A percentile compares a stretch with the other conserved stretches of the same genome.
Conservation (phyloP, 202 grass and related monocot genomes). For the Zoysia matrella region DNA sequence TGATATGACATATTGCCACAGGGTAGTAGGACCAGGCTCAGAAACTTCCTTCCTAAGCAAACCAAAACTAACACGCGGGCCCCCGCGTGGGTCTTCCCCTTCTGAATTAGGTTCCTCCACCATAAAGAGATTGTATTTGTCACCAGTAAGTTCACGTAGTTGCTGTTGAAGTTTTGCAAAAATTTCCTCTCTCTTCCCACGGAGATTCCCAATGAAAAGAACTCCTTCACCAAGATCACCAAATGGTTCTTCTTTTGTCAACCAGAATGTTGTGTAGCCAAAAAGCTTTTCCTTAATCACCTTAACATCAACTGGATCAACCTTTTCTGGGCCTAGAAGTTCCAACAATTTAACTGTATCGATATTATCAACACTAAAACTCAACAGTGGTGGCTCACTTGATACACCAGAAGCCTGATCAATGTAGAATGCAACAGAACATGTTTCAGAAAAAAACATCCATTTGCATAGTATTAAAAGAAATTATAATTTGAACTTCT, state of each 20-base stretch:
- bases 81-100: slow-evolving; percentile 86
- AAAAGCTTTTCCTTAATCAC: slow-evolving; percentile 95
- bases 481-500: slow-evolving; percentile 19
- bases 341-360: slow-evolving; percentile 93
- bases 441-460: slow-evolving; percentile 41
- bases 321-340: slow-evolving; percentile 92
- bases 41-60: slow-evolving; percentile 96
- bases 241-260: slow-evolving; percentile 97
- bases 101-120: slow-evolving; percentile 96
- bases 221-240: slow-evolving; percentile 95
- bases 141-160: slow-evolving; percentile 76
- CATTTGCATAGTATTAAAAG: slow-evolving; percentile 12
- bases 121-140: slow-evolving; percentile 98
- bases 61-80: slow-evolving; percentile 92
- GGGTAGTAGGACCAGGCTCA: slow-evolving; percentile 87
- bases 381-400: slow-evolving; percentile 59
- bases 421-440: slow-evolving; percentile 30
- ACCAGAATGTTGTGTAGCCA: slow-evolving; percentile 98
- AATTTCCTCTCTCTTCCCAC: slow-evolving; percentile 85
- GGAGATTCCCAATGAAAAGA: slow-evolving; percentile 90
- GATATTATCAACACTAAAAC: slow-evolving; percentile 84
- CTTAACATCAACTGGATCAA: slow-evolving; percentile 87
- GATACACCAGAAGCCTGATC: slow-evolving; percentile 67
- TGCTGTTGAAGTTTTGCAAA: slow-evolving; percentile 83
- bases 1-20: slow-evolving; percentile 99